These are phyloP conservation scores for Trebouxia gelatinosa DNA, from an alignment of 163 green algal genomes.

Conservation along the genomic window DNA sequence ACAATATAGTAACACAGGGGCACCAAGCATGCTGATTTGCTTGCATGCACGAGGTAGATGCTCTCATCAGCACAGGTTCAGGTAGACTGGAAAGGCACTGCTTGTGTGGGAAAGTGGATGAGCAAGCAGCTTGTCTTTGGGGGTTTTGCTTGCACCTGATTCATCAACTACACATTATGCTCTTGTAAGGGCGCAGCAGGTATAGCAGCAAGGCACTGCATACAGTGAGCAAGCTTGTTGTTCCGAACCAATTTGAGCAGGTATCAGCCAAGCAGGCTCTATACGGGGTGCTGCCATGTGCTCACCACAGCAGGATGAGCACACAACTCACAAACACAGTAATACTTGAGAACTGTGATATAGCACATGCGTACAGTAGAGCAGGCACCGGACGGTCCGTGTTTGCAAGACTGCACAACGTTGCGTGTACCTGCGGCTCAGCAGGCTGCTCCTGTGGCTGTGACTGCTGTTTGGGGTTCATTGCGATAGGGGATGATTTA, in stretches of 20 bases:
- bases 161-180: background rate
- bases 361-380: too few relatives aligned
- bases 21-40: background rate
- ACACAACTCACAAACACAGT: too few relatives aligned
- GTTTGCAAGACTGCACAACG: too few relatives aligned
- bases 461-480: too few relatives aligned
- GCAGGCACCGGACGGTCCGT: too few relatives aligned
- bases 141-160: background rate
- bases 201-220: too few relatives aligned
- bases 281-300: background rate
- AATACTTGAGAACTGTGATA: too few relatives aligned
- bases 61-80: background rate
- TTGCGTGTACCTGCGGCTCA: conserved; percentile 20
- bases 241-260: background rate
- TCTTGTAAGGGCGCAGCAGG: too few relatives aligned
- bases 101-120: background rate
- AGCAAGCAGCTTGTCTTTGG: background rate
- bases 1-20: too few relatives aligned
- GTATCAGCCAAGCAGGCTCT: background rate
- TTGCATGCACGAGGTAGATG: background rate
- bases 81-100: background rate
- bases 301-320: too few relatives aligned
- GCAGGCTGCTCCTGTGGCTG: conserved; percentile 16
- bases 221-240: background rate
- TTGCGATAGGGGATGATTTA: conserved; percentile 37